These are phyloP conservation scores for Pyracantha coccinea DNA, from an alignment of 331 rosid species.

Conservation along the genomic window DNA sequence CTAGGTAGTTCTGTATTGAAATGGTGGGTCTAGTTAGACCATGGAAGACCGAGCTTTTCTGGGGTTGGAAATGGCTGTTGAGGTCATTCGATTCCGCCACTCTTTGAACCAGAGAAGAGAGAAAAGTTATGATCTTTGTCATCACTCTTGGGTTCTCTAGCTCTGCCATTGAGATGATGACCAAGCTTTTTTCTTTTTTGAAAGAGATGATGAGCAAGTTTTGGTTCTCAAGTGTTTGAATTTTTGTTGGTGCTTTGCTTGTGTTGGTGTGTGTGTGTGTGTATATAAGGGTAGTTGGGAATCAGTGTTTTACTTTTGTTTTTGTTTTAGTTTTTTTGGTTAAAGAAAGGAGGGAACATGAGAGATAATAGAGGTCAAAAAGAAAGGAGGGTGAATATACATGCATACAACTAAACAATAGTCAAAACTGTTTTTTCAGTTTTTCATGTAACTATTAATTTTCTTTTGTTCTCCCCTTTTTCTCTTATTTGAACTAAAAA, in stretches of 20 bases:
- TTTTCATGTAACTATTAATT: neutral
- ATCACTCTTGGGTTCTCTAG: slow-evolving; percentile 55
- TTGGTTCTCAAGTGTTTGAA: slow-evolving; percentile 20
- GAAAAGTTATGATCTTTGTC: slow-evolving; percentile 50
- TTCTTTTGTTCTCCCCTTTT: neutral
- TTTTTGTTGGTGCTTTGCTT: slow-evolving; percentile 7
- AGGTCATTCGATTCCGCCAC: slow-evolving; percentile 61
- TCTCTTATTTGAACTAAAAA: neutral
- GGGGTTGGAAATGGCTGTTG: slow-evolving; percentile 32
- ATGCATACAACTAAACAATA: neutral
- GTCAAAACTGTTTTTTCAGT: neutral
- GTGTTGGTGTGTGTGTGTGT: neutral
- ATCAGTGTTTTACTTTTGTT: neutral
- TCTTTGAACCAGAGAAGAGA: slow-evolving; percentile 64
- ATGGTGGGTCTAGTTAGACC: slow-evolving; percentile 64
- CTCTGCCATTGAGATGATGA: slow-evolving; percentile 49
- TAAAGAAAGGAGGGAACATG: neutral
- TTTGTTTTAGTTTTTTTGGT: neutral
- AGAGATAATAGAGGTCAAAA: slow-evolving; percentile 6
- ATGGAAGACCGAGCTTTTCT: slow-evolving; percentile 64
- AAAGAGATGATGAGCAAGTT: neutral
- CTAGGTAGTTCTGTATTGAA: slow-evolving; percentile 57
- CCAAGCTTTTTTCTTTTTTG: neutral
- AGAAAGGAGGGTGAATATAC: neutral
- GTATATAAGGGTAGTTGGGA: neutral